These are phyloP conservation scores for Lasiodiplodia sp. DNA, from an alignment of 2,329 filamentous ascomycete species.

Conservation along the genomic window DNA sequence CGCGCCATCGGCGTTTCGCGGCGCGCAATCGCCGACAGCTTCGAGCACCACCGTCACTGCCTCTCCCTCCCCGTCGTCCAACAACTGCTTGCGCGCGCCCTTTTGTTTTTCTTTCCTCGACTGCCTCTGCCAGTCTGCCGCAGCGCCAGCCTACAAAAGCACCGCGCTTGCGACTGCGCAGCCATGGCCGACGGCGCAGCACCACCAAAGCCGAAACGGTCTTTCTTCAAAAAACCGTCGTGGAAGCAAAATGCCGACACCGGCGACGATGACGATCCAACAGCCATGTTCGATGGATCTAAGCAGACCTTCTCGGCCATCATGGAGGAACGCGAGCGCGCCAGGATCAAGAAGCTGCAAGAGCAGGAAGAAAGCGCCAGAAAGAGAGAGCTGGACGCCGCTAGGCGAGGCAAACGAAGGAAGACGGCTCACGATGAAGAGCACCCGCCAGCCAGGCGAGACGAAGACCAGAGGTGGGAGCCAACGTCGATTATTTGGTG, in stretches of 20 bases:
- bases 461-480: background rate
- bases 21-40: constrained; percentile 28
- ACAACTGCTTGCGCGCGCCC: background rate
- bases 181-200: constrained; percentile 24
- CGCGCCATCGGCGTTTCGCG: constrained; percentile 23
- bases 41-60: background rate
- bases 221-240: constrained; percentile 63
- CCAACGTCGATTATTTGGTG: too few species aligned
- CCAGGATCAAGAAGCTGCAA: constrained; percentile 38
- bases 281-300: constrained; percentile 54
- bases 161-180: background rate
- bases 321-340: constrained; percentile 47
- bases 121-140: background rate
- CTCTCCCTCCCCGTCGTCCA: background rate
- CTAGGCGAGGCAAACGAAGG: constrained; percentile 42
- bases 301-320: constrained; percentile 47
- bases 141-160: background rate
- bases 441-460: constrained; percentile 14
- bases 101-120: too few species aligned
- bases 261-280: constrained; percentile 32
- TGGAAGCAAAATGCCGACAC: constrained; percentile 50
- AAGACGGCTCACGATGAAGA: constrained; percentile 37
- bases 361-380: constrained; percentile 36
- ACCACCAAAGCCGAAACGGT: constrained; percentile 51
- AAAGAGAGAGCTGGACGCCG: constrained; percentile 35